Evolutionary conservation across 2,329 filamentous ascomycete genomes (phyloP), one percentile per base, ranked within the genome.

Genomic region (Fusarium chuoi): DNA sequence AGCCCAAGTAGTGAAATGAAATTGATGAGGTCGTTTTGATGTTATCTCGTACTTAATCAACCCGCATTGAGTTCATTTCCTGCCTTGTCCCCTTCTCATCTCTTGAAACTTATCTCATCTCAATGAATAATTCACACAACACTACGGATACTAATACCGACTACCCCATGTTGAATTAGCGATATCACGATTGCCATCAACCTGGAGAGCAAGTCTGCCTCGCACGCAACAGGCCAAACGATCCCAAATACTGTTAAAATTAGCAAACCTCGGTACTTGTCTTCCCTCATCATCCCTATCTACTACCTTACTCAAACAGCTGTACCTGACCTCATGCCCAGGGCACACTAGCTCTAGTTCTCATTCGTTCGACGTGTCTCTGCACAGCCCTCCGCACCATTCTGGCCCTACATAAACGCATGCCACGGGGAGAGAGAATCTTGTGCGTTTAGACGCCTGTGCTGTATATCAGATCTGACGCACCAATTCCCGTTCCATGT

Each of bases 361-460:
- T 64, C 64, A 57, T 71, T 71, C 61, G 68, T 67, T 76, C 71
- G 52, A 77, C 74, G 72, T 77, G 70, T 78, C 73, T 70, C 62
- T 78, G 70, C 76, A 77, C 72, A 77, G 76, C 74, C 76, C 76
- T 77, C 68, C 58, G 59, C 64, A 67, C 70, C 61, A 62, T 35
- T 65, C 63, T 67, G 41, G 46, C 57, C 65, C 56, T 58, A 45
- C 60, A 26, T 44, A 35, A 48, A 35, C 62, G 56, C 51, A 51
- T 49, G 12, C 22, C 17, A 24, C 33, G 11, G 36, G 30, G 20
- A 39, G 51, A 20, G 39, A 44, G 46, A n/a, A 38, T 62, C 30
- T 64, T 59, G 48, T 49, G 65, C 51, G 57, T 64, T 65, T 51
- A 66, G 62, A 49, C 44, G 65, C 51, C 51, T 55, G 46, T 56